phyloP scores from a whole-genome alignment of 345 rosid genomes.

The Populus alba region DNA sequence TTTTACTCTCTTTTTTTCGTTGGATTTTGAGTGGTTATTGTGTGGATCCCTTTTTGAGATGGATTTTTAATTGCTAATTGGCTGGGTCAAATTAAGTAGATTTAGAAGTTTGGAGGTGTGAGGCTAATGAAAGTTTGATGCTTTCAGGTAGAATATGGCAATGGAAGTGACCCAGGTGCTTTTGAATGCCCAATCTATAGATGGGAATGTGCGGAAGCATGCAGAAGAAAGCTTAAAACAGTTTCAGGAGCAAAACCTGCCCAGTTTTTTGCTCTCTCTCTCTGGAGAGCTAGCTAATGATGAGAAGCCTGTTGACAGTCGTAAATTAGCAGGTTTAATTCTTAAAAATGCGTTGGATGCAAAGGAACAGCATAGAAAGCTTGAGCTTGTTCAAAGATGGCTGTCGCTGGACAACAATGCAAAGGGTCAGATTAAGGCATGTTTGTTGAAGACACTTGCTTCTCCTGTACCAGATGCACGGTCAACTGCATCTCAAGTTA shows the following conservation, averaged over 20 bases:
- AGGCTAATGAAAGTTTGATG: neutral
- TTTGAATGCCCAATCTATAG: constrained; percentile 68
- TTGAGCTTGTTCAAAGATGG: constrained; percentile 71
- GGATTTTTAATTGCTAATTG: neutral
- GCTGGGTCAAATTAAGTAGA: neutral
- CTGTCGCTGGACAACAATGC: constrained; percentile 47
- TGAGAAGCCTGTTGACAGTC: constrained; percentile 71
- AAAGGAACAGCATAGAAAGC: constrained; percentile 67
- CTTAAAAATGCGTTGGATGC: constrained; percentile 72
- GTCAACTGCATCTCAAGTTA: constrained; percentile 66
- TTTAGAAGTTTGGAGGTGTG: neutral
- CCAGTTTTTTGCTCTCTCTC: constrained; percentile 57
- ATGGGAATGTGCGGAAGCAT: constrained; percentile 60
- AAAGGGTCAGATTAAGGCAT: constrained; percentile 60
- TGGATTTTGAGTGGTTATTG: neutral
- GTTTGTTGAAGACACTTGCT: constrained; percentile 55
- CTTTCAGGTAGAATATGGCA: constrained; percentile 27
- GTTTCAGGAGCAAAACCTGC: constrained; percentile 67
- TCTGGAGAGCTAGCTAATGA: constrained; percentile 63
- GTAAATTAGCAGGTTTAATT: constrained; percentile 68
- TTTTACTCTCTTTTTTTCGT: neutral
- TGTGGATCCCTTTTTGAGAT: neutral
- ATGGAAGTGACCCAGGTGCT: constrained; percentile 73
- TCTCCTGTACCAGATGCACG: constrained; percentile 61
- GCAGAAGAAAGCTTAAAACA: constrained; percentile 71